Conservation (phyloP, 2,329 filamentous ascomycete genomes). For the Acephala macrosclerotiorum region DNA sequence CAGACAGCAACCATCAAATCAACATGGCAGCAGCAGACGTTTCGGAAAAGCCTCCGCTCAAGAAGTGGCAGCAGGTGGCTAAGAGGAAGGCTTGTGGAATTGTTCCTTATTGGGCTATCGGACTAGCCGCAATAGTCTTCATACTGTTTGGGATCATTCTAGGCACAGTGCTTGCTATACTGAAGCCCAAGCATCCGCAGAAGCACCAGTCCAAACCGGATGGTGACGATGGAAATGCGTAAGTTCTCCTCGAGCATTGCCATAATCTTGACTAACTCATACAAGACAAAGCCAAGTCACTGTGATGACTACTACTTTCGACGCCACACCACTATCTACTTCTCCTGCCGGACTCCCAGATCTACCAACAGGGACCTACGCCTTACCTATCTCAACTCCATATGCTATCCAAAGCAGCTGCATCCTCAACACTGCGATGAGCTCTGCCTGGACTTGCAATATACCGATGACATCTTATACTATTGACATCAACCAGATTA, state of each 20-base stretch:
- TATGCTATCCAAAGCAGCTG: constrained; percentile 61
- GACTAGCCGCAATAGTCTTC: constrained; percentile 58
- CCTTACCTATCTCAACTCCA: constrained; percentile 59
- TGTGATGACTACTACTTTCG: constrained; percentile 50
- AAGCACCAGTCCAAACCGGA: constrained; percentile 14
- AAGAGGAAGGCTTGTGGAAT: constrained; percentile 64
- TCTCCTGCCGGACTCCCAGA: constrained; percentile 58
- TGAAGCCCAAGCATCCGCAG: constrained; percentile 33
- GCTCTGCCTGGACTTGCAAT: constrained; percentile 70
- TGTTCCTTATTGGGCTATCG: constrained; percentile 68
- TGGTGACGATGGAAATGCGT: constrained; percentile 26
- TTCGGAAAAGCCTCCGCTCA: constrained; percentile 56
- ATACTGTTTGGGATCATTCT: constrained; percentile 66
- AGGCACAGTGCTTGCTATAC: constrained; percentile 48
- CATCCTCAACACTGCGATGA: constrained; percentile 60
- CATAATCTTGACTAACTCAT: constrained; percentile 6
- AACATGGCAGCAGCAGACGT: constrained; percentile 56
- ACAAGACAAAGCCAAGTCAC: constrained; percentile 26
- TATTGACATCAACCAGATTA: constrained; percentile 32
- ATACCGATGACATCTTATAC: constrained; percentile 46
- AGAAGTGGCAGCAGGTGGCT: constrained; percentile 60
- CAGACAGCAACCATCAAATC: constrained; percentile 61
- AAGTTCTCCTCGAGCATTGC: constrained; percentile 24
- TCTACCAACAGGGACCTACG: constrained; percentile 62
- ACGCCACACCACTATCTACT: constrained; percentile 59